phyloP scores from a whole-genome alignment of 148 eudicot genomes.

The Rhododendron molle region DNA sequence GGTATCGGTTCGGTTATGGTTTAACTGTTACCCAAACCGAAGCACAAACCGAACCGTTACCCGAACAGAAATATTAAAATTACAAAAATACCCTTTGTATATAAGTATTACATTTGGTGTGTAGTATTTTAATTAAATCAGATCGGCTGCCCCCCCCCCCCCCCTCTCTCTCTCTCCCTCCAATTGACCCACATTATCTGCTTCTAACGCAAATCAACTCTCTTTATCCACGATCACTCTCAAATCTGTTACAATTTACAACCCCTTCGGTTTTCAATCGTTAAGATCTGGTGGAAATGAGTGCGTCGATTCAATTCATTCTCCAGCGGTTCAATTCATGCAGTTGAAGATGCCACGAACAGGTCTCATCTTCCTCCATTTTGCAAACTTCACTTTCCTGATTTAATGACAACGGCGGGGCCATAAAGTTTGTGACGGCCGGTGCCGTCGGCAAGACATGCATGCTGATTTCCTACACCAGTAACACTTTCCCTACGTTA shows the following conservation, averaged over 20 bases:
- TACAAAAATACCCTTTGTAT: too few species aligned
- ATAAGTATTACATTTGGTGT: too few species aligned
- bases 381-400: too few species aligned
- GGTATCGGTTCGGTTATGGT: too few species aligned
- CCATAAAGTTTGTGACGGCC: slow-evolving; percentile 32
- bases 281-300: slow-evolving; percentile 13
- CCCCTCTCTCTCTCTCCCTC: not conserved
- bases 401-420: not conserved
- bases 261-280: not conserved
- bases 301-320: not conserved
- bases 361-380: too few species aligned
- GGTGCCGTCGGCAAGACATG: slow-evolving; percentile 43
- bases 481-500: slow-evolving; percentile 37
- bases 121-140: too few species aligned
- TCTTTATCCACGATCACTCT: not conserved
- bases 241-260: not conserved
- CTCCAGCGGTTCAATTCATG: too few species aligned
- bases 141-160: not conserved
- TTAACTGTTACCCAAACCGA: too few species aligned
- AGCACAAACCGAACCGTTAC: too few species aligned
- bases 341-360: too few species aligned
- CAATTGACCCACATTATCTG: not conserved
- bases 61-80: too few species aligned
- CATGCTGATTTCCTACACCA: slow-evolving; percentile 17
- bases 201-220: not conserved